phyloP scores from a whole-genome alignment of 306 rosid species.

The Castanopsis chinensis region DNA sequence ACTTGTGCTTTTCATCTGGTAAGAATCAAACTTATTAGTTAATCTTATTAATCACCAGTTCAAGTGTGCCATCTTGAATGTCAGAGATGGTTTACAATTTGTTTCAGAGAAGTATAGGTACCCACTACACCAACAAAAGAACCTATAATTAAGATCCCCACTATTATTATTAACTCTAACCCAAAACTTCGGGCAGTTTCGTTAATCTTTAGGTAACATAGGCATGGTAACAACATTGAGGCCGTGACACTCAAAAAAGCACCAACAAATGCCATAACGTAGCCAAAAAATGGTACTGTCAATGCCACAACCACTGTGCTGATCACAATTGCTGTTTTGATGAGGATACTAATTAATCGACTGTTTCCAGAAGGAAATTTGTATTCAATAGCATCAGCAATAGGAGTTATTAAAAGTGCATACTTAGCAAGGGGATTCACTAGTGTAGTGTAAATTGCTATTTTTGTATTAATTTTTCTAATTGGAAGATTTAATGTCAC shows the following conservation, averaged over 20 bases:
- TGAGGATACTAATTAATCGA: constrained; percentile 22
- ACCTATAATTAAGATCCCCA: constrained; percentile 43
- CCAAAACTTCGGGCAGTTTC: constrained; percentile 41
- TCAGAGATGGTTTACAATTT: constrained; percentile 38
- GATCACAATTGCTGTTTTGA: constrained; percentile 49
- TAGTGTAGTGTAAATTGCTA: constrained; percentile 62
- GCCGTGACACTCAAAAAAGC: constrained; percentile 43
- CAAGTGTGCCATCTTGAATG: background rate
- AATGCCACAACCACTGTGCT: constrained; percentile 54
- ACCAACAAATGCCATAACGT: constrained; percentile 66
- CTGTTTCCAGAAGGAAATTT: constrained; percentile 13
- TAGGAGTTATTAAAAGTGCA: constrained; percentile 54
- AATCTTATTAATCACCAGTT: background rate
- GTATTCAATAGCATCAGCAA: constrained; percentile 56
- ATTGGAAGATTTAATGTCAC: constrained; percentile 64
- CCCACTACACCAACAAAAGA: constrained; percentile 44
- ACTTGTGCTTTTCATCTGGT: no score
- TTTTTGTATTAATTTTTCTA: constrained; percentile 34
- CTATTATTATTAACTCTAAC: constrained; percentile 37
- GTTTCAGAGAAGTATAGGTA: constrained; percentile 41
- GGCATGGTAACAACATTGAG: constrained; percentile 57
- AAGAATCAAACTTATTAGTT: no score
- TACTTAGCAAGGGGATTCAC: constrained; percentile 70
- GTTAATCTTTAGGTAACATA: constrained; percentile 65
- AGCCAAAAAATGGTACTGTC: constrained; percentile 54